Conservation (phyloP, 192 early-diverging fungal genomes). For the Paraglomus brasilianum region DNA sequence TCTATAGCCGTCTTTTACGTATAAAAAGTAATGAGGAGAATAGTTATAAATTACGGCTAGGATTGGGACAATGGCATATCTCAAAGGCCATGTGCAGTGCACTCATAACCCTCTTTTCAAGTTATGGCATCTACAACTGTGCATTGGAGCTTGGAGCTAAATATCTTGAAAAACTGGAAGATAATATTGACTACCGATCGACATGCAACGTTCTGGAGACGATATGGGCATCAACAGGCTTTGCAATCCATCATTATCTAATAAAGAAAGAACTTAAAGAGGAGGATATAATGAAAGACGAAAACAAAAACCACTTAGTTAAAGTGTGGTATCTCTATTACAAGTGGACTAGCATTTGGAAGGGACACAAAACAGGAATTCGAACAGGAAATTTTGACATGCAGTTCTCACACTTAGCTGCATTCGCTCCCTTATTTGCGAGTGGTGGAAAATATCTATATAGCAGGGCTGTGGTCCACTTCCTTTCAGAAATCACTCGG, state of each 20-base stretch:
- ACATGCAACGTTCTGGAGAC: neutral
- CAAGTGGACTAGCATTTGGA: neutral
- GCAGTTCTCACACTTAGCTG: neutral
- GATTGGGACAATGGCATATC: slow-evolving; percentile 2
- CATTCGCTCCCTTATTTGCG: neutral
- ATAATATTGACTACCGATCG: neutral
- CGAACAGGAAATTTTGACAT: neutral
- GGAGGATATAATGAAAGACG: neutral
- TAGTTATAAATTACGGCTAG: neutral
- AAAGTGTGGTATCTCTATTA: neutral
- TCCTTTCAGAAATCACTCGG: too few relatives aligned
- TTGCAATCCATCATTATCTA: neutral
- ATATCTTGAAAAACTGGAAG: neutral
- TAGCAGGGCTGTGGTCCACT: too few relatives aligned
- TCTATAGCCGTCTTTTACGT: neutral
- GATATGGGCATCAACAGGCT: neutral
- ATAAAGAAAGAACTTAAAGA: neutral
- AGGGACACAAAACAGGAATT: neutral
- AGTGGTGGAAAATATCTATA: too few relatives aligned
- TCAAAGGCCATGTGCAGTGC: slow-evolving; percentile 1
- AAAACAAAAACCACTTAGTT: neutral
- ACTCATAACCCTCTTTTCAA: neutral
- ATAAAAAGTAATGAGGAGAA: neutral
- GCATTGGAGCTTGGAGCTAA: neutral
- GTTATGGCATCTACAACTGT: slow-evolving; percentile 4